Conservation (phyloP, 2,329 filamentous ascomycete genomes). For the Fusarium tjaetaba region DNA sequence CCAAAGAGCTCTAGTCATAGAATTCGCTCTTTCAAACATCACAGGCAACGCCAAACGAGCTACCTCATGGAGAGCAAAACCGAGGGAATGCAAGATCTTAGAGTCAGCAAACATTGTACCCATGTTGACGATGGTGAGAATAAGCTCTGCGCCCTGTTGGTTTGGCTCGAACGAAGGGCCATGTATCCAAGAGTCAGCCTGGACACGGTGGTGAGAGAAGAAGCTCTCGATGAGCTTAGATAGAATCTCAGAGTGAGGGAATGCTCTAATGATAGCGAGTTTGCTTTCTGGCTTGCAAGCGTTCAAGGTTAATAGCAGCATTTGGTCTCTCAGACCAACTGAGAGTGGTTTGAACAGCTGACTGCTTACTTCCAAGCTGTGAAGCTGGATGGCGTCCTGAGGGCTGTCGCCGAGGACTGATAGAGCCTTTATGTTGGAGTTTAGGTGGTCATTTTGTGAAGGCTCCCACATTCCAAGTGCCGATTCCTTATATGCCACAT, state of each 20-base stretch:
- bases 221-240: not conserved
- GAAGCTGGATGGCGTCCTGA: not conserved
- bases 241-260: not conserved
- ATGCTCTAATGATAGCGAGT: not conserved
- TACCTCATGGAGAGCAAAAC: not conserved
- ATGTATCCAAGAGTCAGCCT: not conserved
- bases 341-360: not conserved
- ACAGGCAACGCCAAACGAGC: not conserved
- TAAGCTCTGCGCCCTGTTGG: not conserved
- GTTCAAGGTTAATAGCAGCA: not conserved
- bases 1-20: not conserved
- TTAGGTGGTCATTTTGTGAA: not conserved
- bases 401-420: not conserved
- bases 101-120: not conserved
- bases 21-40: not conserved
- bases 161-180: not conserved
- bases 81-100: not conserved
- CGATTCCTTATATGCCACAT: not conserved
- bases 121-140: not conserved
- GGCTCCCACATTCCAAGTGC: not conserved
- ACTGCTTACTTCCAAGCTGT: not conserved
- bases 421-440: not conserved
- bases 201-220: not conserved
- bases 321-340: not conserved
- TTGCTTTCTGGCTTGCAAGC: not conserved